Base-by-base conservation (phyloP, 2,329 filamentous ascomycete species). In the Teratosphaeria zuluensis region DNA sequence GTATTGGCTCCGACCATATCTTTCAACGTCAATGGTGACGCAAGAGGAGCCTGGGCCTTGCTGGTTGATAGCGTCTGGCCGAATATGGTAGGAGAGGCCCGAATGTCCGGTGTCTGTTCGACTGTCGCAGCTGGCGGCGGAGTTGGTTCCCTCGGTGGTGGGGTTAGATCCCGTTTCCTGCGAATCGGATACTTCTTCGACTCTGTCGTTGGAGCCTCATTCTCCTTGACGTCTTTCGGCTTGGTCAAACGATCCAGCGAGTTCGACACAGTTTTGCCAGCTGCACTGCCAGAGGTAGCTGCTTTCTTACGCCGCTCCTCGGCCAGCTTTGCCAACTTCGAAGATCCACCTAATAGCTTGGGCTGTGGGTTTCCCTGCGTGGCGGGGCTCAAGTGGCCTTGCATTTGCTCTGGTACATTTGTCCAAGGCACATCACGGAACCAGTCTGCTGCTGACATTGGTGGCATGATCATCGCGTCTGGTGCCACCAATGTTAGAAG, bases 351-450 rank as follows among this genome's bases (percentile, higher is more conserved):
- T 2, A 96, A 74, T 0, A 99, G 78, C 1, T 90, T 87, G 19
- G 85, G 82, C 54, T 76, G 77, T 56, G 81, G 84, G 62, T 76
- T 76, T 38, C 81, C 59, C 73, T 80, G 83, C 48, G 85, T 79
- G 55, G 88, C 74, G 42, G 67, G 62, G 11, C 92, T 81, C 16
- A 87, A 79, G 16, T 78, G 71, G 42, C 87, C 82, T 64, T 82
- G 80, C 32, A 89, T 84, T 53, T 87, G 74, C 46, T 74, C 66
- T 24, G 91, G 89, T 11, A 92, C 78, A 56, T 86, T 81, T 57
- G 91, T 80, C 92, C 94, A 99, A 1, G 92, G 89, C 69, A 88
- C 88, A 69, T 95, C 92, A 68, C 79, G 76, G 72, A 96, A 99
- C 73, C 92, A 89, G 42, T 82, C 78, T 59, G 77, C 73, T 57